A percentile compares a stretch with the other conserved stretches of the same genome.
These are phyloP conservation scores for Annulohypoxylon truncatum DNA, from an alignment of 2,329 filamentous ascomycete species.

Conservation along the genomic window DNA sequence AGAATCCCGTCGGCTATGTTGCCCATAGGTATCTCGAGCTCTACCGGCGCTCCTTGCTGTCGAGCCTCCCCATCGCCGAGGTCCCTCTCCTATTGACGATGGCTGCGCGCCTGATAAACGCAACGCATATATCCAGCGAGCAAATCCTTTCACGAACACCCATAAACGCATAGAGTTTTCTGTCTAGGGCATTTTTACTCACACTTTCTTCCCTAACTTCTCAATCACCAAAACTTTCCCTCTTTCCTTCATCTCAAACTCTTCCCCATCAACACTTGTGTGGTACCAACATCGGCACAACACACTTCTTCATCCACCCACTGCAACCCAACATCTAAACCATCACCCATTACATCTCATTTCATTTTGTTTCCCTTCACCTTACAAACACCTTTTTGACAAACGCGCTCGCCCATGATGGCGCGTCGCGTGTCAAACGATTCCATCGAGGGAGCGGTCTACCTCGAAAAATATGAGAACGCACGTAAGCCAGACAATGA, in stretches of 20 bases:
- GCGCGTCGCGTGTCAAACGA: background rate
- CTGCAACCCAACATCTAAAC: background rate
- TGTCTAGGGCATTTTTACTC: background rate
- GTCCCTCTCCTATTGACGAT: background rate
- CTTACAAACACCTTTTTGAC: background rate
- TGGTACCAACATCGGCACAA: background rate
- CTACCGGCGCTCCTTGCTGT: background rate
- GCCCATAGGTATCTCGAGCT: background rate
- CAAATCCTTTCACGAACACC: background rate
- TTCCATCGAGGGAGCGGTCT: conserved; percentile 15
- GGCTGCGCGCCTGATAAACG: conserved; percentile 15
- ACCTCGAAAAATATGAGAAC: conserved; percentile 26
- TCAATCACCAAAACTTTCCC: background rate
- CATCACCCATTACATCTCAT: background rate
- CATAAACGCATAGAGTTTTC: background rate
- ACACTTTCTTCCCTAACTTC: background rate
- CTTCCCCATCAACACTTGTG: background rate
- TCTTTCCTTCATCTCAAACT: background rate
- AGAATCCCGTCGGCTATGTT: background rate
- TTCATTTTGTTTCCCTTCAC: background rate
- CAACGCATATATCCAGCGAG: conserved; percentile 13
- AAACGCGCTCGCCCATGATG: background rate
- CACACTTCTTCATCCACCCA: background rate
- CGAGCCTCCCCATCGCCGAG: background rate
- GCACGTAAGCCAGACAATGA: background rate